phyloP scores from a whole-genome alignment of 257 asterid species.

The Galeopsis tetrahit region DNA sequence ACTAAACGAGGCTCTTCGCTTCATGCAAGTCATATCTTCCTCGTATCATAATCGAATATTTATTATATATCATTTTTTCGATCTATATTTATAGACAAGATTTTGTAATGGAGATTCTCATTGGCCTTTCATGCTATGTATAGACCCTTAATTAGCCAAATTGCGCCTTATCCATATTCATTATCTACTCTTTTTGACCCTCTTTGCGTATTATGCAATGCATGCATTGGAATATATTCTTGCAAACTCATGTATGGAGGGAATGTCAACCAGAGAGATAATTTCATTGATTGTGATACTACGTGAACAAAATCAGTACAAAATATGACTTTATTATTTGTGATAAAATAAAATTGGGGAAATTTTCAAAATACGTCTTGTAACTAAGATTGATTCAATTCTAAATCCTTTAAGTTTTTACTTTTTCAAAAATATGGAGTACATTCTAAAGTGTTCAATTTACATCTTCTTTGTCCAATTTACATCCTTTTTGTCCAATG shows the following conservation, averaged over 20 bases:
- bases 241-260: background rate
- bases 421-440: no score
- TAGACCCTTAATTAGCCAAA: background rate
- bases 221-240: conserved; percentile 19
- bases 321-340: no score
- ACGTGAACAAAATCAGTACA: no score
- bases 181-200: background rate
- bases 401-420: no score
- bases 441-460: no score
- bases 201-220: background rate
- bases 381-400: no score
- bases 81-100: conserved; percentile 17
- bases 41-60: background rate
- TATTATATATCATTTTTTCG: background rate
- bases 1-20: conserved; percentile 15
- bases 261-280: conserved; percentile 24
- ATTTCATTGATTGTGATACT: no score
- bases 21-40: conserved; percentile 16
- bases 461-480: no score
- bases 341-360: no score
- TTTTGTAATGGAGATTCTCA: conserved; percentile 1
- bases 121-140: background rate
- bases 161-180: conserved; percentile 9
- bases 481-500: no score
- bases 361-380: no score